phyloP scores from a whole-genome alignment of 805 yeast species.

The Wickerhamomyces xylosicus region DNA sequence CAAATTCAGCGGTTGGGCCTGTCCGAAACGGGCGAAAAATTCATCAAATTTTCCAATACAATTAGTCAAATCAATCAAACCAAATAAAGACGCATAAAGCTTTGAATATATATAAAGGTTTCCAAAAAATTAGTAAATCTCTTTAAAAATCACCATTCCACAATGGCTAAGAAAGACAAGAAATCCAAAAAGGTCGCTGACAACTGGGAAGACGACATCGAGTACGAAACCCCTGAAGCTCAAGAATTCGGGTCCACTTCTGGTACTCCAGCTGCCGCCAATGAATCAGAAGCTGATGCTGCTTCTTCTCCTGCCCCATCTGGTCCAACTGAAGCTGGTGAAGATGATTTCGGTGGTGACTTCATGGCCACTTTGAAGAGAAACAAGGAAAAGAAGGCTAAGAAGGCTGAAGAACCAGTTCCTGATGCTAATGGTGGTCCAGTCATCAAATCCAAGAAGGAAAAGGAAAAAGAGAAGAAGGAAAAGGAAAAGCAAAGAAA shows the following conservation, averaged over 20 bases:
- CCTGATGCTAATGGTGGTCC: slow-evolving; percentile 41
- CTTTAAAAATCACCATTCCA: neutral
- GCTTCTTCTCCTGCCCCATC: slow-evolving; percentile 15
- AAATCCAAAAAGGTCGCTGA: slow-evolving; percentile 60
- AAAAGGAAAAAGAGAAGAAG: slow-evolving; percentile 90
- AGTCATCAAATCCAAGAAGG: slow-evolving; percentile 81
- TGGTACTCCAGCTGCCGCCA: slow-evolving; percentile 28
- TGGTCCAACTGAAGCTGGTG: slow-evolving; percentile 22
- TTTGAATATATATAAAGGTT: no score
- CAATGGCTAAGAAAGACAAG: slow-evolving; percentile 39
- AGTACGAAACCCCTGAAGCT: slow-evolving; percentile 36
- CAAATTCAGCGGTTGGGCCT: neutral
- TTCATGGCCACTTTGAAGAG: slow-evolving; percentile 77
- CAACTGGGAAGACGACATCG: slow-evolving; percentile 66
- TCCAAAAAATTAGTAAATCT: no score
- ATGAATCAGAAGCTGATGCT: slow-evolving; percentile 13
- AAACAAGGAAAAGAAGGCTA: slow-evolving; percentile 67
- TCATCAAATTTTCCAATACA: neutral
- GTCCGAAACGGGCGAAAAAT: neutral
- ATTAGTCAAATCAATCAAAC: no score
- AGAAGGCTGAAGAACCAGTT: slow-evolving; percentile 52
- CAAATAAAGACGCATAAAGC: no score
- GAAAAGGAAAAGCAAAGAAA: slow-evolving; percentile 84
- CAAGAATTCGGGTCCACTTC: slow-evolving; percentile 32
- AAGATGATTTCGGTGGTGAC: slow-evolving; percentile 46